Conservation (phyloP, 176 grass and related monocot species). For the Oryza coarctata region DNA sequence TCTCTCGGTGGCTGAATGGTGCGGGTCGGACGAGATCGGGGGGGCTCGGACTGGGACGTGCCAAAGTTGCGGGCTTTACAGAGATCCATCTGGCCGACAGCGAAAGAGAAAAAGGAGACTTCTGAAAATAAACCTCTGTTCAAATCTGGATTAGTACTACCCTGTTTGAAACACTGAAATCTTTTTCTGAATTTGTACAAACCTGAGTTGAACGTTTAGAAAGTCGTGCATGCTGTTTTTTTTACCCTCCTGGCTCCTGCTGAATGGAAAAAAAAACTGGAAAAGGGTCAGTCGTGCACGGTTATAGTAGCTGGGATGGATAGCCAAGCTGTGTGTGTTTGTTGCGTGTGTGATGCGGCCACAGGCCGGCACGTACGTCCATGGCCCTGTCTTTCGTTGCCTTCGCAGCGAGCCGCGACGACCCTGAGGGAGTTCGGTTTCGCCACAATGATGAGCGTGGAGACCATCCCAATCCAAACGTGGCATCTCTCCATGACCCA, state of each 20-base stretch:
- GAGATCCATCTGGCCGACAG: not conserved
- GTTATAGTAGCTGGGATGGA: too few species aligned
- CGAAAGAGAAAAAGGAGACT: not conserved
- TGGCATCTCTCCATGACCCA: not conserved
- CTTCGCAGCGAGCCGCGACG: not conserved
- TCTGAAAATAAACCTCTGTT: not conserved
- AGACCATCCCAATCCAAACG: not conserved
- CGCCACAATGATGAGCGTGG: not conserved
- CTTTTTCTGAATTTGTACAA: too few species aligned
- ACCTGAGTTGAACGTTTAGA: not conserved
- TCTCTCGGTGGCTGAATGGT: not conserved
- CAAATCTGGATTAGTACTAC: not conserved
- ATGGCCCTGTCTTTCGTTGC: not conserved
- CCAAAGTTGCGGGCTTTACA: not conserved
- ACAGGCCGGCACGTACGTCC: not conserved
- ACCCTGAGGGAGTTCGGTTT: not conserved
- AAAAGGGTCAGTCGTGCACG: not conserved
- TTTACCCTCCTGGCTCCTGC: too few species aligned
- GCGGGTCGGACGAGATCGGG: not conserved
- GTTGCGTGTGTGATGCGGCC: too few species aligned
- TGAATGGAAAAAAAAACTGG: too few species aligned
- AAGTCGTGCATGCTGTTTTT: not conserved
- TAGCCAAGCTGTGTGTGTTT: too few species aligned
- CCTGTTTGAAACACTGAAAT: not conserved
- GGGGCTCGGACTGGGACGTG: not conserved